Conservation (phyloP, 2,329 filamentous ascomycete species). For the Mycosphaerelloides madeirae region DNA sequence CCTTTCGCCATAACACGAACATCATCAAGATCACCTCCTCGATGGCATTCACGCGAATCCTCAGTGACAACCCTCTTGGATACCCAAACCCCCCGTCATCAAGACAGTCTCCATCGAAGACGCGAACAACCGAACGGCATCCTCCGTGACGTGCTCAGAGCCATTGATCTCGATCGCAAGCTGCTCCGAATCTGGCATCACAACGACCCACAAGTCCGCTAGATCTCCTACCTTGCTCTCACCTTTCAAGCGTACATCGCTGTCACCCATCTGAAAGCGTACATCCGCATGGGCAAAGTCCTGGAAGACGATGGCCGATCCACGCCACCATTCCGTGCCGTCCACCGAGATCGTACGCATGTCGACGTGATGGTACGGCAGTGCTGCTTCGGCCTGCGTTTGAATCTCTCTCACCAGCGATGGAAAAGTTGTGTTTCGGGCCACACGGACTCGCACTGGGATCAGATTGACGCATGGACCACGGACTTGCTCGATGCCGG, state of each 20-base stretch:
- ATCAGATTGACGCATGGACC: slow-evolving; percentile 2
- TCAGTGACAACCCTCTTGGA: no score
- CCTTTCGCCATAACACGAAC: no score
- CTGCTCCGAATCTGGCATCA: neutral
- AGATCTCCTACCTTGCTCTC: neutral
- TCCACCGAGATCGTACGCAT: neutral
- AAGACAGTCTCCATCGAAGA: no score
- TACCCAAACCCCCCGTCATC: no score
- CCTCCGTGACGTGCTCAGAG: no score
- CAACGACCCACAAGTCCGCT: neutral
- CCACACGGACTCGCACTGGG: slow-evolving; percentile 1
- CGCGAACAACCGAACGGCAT: no score
- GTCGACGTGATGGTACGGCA: neutral
- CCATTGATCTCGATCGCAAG: neutral
- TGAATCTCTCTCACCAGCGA: neutral
- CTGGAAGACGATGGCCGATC: neutral
- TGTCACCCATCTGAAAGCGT: no score
- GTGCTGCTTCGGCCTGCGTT: neutral
- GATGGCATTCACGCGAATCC: no score
- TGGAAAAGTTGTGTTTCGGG: neutral
- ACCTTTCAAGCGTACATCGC: neutral
- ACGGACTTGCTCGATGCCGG: neutral
- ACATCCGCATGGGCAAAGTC: neutral
- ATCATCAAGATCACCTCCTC: no score
- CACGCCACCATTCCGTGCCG: neutral